phyloP scores from a whole-genome alignment of 2,329 filamentous ascomycete species.

The Ophiostoma ips region DNA sequence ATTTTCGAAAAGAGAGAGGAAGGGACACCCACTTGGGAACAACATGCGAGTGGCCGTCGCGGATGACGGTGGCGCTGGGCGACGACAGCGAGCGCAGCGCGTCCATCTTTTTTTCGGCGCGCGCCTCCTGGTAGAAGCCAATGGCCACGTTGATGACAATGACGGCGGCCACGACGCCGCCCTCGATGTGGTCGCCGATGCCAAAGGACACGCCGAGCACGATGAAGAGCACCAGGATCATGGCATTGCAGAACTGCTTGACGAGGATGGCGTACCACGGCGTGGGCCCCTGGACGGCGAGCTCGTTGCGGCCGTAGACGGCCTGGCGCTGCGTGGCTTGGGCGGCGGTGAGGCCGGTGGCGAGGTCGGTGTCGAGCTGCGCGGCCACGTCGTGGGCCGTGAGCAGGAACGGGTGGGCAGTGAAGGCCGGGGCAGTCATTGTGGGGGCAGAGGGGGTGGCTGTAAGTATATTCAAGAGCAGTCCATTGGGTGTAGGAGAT shows the following conservation, averaged over 20 bases:
- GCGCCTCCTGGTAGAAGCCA: conserved; percentile 51
- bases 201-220: conserved; percentile 61
- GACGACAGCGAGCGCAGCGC: conserved; percentile 46
- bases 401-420: conserved; percentile 47
- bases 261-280: conserved; percentile 58
- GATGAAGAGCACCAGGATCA: conserved; percentile 56
- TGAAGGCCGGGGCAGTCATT: conserved; percentile 20
- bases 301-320: conserved; percentile 53
- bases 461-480: no score
- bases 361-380: conserved; percentile 47
- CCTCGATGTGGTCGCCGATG: conserved; percentile 34
- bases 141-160: conserved; percentile 52
- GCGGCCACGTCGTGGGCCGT: conserved; percentile 46
- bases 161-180: conserved; percentile 21
- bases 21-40: conserved; percentile 44
- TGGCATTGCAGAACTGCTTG: conserved; percentile 62
- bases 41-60: conserved; percentile 42
- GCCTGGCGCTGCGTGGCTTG: conserved; percentile 46
- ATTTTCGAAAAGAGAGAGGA: conserved; percentile 16
- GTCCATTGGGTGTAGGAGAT: not conserved
- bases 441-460: not conserved
- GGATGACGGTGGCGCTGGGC: conserved; percentile 47
- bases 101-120: conserved; percentile 54
- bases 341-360: conserved; percentile 48
- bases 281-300: conserved; percentile 54